Conservation (phyloP, 306 rosid genomes). For the Purshia tridentata region DNA sequence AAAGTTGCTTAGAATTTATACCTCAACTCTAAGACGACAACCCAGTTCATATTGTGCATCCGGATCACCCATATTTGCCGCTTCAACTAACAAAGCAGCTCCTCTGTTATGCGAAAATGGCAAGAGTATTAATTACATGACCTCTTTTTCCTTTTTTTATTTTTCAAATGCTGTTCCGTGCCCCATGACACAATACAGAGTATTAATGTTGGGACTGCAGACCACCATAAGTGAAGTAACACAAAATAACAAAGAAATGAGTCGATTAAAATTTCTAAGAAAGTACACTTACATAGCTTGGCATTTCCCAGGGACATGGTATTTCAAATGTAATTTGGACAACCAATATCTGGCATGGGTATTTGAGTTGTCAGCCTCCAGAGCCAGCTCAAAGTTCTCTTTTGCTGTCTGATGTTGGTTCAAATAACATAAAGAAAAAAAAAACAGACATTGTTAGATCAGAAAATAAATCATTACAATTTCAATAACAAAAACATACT, state of each 20-base stretch:
- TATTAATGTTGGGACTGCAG: constrained; percentile 9
- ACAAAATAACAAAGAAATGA: not conserved
- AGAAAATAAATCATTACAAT: no score
- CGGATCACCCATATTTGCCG: constrained; percentile 88
- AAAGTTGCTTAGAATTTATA: constrained; percentile 12
- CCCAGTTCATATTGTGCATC: constrained; percentile 91
- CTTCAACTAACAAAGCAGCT: constrained; percentile 85
- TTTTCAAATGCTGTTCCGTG: not conserved
- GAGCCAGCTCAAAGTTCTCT: constrained; percentile 92
- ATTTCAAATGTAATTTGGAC: constrained; percentile 84
- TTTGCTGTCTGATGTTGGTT: constrained; percentile 58
- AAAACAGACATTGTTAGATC: not conserved
- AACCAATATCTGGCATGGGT: constrained; percentile 91
- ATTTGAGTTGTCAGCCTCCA: constrained; percentile 74
- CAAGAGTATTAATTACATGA: not conserved
- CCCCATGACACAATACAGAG: not conserved
- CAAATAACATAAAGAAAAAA: constrained; percentile 4
- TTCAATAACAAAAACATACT: not conserved
- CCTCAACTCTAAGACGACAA: constrained; percentile 82
- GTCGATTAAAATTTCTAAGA: not conserved
- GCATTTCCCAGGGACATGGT: constrained; percentile 81
- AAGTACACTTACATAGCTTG: constrained; percentile 61
- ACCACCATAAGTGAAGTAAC: constrained; percentile 13
- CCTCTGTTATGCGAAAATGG: constrained; percentile 50
- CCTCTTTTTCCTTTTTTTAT: not conserved